A percentile compares a stretch with the other conserved stretches of the same genome.
Conservation (phyloP, 1,284 basidiomycete species). For the Cerioporus squamosus region DNA sequence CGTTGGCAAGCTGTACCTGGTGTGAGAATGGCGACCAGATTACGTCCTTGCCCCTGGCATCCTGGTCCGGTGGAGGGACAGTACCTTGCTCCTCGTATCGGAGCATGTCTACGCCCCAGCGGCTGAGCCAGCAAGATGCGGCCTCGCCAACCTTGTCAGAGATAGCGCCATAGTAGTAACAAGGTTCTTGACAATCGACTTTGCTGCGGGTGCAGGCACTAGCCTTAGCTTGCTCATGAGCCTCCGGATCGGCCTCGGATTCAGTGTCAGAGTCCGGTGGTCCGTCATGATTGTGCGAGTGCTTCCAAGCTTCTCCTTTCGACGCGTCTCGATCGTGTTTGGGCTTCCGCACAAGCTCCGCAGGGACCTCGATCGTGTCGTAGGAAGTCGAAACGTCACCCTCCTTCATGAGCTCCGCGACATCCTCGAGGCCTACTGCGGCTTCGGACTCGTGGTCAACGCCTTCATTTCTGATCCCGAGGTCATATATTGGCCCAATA, state of each 20-base stretch:
- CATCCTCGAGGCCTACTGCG: slow-evolving; percentile 70
- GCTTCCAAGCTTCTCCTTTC: slow-evolving; percentile 38
- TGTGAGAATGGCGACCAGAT: slow-evolving; percentile 10
- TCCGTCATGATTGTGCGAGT: slow-evolving; percentile 26
- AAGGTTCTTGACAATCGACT: slow-evolving; percentile 22
- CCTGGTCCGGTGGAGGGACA: neutral
- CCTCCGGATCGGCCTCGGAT: slow-evolving; percentile 3
- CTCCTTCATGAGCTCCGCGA: slow-evolving; percentile 57
- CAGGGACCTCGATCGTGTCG: slow-evolving; percentile 1
- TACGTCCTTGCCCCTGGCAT: neutral
- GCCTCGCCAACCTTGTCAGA: slow-evolving; percentile 93
- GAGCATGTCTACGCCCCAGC: slow-evolving; percentile 86
- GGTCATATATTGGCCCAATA: slow-evolving; percentile 51
- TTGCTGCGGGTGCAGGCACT: slow-evolving; percentile 29
- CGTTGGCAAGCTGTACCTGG: slow-evolving; percentile 8
- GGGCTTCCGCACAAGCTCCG: neutral
- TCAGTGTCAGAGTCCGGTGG: slow-evolving; percentile 12
- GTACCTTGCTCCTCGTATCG: slow-evolving; percentile 58
- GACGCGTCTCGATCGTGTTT: neutral
- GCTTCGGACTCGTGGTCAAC: slow-evolving; percentile 53
- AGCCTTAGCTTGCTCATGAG: slow-evolving; percentile 7
- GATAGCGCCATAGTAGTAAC: slow-evolving; percentile 79
- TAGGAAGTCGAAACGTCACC: slow-evolving; percentile 9
- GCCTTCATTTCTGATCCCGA: slow-evolving; percentile 41
- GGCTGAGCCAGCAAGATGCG: slow-evolving; percentile 84